These are phyloP conservation scores for Venturia asperata DNA, from an alignment of 2,329 filamentous ascomycete genomes.

Conservation along the genomic window DNA sequence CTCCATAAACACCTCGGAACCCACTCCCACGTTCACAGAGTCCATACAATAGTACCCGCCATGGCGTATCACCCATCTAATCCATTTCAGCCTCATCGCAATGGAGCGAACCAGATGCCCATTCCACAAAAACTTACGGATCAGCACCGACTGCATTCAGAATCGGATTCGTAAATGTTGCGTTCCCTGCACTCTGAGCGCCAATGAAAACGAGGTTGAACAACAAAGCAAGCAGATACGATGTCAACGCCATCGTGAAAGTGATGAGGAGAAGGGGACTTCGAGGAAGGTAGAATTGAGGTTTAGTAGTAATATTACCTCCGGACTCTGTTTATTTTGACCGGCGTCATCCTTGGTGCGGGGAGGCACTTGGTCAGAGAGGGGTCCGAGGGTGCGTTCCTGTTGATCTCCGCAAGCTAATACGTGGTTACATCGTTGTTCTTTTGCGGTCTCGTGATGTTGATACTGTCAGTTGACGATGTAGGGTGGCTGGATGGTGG, in stretches of 20 bases:
- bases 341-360: conserved; percentile 5
- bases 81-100: conserved; percentile 15
- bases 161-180: conserved; percentile 42
- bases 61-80: conserved; percentile 38
- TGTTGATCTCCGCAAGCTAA: background rate
- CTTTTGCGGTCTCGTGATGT: background rate
- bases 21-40: background rate
- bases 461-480: no score
- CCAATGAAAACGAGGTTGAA: conserved; percentile 7
- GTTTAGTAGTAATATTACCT: background rate
- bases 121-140: conserved; percentile 29
- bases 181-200: conserved; percentile 20
- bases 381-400: conserved; percentile 3
- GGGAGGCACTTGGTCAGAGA: background rate
- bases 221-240: background rate
- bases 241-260: background rate
- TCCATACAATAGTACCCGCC: conserved; percentile 31
- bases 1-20: conserved; percentile 31
- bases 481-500: no score
- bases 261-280: background rate
- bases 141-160: conserved; percentile 37
- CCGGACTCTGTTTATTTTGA: background rate
- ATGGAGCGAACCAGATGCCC: background rate
- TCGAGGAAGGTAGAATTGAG: background rate
- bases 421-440: background rate